Evolutionary conservation across 495 filamentous ascomycete genomes (phyloP), one percentile per base, ranked within the genome.

Genomic region (Tuber microsphaerosporum): DNA sequence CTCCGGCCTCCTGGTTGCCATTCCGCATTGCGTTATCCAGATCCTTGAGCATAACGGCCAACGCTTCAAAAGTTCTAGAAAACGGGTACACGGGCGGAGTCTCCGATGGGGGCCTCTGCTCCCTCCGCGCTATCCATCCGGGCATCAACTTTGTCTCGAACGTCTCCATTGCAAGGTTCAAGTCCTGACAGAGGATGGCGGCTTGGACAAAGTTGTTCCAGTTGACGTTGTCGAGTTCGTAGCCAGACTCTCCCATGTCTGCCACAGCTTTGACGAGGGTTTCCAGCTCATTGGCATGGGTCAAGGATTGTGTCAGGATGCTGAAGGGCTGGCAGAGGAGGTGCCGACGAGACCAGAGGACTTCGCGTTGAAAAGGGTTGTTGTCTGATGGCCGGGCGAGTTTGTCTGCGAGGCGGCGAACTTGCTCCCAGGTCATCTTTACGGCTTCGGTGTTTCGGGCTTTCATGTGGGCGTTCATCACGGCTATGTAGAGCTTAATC

Each of bases 141-240:
- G 81, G 77, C 73, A 83, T 83, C 56, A 83, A 68, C 26, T 75
- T 76, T 41, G 71, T 75, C 73, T 83, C 81, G 31, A 81, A 83
- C 44, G 77, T 73, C 34, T 68, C 69, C 22, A 80, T 77, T 17
- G 81, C 81, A 42, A 80, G 48, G 10, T 26, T 14, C 44, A 83
- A 20, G 9, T 76, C 72, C 4, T 79, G 78, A 7, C 69, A 56
- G 22, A 72, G 48, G 37, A 75, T 71, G 17, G 82, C 73, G 43
- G 78, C 81, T 43, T 83, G 81, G 51, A 81, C 76, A 71, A 78
- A 81, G 78, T 76, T 74, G 72, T 83, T 83, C 81, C 81, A 81
- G 45, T 81, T 81, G 46, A 75, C 80, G 71, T 82, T 83, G 74
- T 83, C 81, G 43, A 83, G 82, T 65, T 81, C 71, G 39, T 81